These are phyloP conservation scores for Cryptococcus sp. DNA, from an alignment of 1,284 basidiomycete genomes.

Conservation along the genomic window DNA sequence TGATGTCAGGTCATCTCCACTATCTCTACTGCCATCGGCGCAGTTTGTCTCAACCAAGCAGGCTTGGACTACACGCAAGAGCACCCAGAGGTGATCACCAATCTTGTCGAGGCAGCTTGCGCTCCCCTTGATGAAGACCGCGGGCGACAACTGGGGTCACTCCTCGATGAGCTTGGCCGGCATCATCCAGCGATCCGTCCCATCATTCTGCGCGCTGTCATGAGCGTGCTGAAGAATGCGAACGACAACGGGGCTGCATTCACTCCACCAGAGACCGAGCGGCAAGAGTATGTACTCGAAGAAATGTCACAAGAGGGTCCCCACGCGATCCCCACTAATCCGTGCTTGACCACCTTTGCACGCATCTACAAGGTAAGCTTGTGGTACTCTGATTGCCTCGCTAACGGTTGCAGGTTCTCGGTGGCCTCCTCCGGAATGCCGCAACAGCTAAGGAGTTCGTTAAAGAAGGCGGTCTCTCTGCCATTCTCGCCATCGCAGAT, in stretches of 20 bases:
- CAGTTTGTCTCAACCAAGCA: constrained; percentile 88
- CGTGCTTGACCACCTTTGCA: constrained; percentile 25
- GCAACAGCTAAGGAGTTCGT: constrained; percentile 90
- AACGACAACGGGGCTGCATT: constrained; percentile 44
- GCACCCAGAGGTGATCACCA: constrained; percentile 76
- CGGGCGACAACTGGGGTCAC: constrained; percentile 80
- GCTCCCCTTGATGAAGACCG: constrained; percentile 87
- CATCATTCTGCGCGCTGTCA: constrained; percentile 74
- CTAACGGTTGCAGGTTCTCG: constrained; percentile 57
- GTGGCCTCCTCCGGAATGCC: constrained; percentile 87
- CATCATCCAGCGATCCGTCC: constrained; percentile 90
- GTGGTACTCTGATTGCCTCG: neutral
- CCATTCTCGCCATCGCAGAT: constrained; percentile 73
- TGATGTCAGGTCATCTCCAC: constrained; percentile 75
- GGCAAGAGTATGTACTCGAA: constrained; percentile 25
- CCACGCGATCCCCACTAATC: constrained; percentile 16
- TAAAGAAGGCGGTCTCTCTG: constrained; percentile 71
- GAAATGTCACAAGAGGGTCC: constrained; percentile 4
- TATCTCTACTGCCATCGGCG: constrained; percentile 94
- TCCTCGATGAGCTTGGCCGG: constrained; percentile 92
- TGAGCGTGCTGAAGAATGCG: constrained; percentile 69
- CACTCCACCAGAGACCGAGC: constrained; percentile 23
- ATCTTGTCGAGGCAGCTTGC: constrained; percentile 80
- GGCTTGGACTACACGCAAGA: constrained; percentile 81
- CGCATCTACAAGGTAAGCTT: constrained; percentile 33